Base-by-base conservation (phyloP, 1,284 basidiomycete genomes). In the Erythrobasidium hasegawianum region DNA sequence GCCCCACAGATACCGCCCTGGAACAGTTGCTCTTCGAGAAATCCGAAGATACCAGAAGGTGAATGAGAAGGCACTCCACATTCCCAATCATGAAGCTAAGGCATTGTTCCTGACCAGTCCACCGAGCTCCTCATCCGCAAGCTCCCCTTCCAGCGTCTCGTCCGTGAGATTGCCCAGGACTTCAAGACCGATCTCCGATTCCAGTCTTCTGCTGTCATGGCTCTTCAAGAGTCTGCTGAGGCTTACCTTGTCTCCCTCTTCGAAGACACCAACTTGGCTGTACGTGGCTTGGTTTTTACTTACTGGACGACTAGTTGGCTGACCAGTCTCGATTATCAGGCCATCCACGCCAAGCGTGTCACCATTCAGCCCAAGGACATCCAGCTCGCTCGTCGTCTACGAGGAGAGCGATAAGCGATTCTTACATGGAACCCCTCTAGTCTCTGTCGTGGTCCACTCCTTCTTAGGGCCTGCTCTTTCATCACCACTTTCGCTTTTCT, bases 211-310 rank as follows among this genome's bases (percentile, higher is more conserved):
- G 75, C 75, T 50, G 71, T 75, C 45, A 70, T 75, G 66, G 75
- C 75, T n/a, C 74, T 75, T 45, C 78, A 80, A 72, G 78, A 79
- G 73, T 76, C 78, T 11, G 72, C 77, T 58, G 79, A 94, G 81
- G 90, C 90, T 27, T 93, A 94, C 83, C 88, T 92, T 72, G 90
- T 93, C 78, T 89, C 87, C 24, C 82, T 91, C 74, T 94, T 95
- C 78, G 81, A 81, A 79, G 75, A 90, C 78, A 78, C 78, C 73
- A 79, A 79, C 76, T 73, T 79, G 71, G 77, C 77, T 59, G 73
- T 74, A 18, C 45, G 20, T 33, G 9, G 13, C 27, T 38, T 8
- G 10, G 18, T 43, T 29, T 27, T 40, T 49, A 24, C 24, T 18
- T 10, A 41, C 39, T 2, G 16, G 16, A 29, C 39, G n/a, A n/a